These are phyloP conservation scores for Aspergillus bertholletiae DNA, from an alignment of 495 filamentous ascomycete species.

Conservation along the genomic window DNA sequence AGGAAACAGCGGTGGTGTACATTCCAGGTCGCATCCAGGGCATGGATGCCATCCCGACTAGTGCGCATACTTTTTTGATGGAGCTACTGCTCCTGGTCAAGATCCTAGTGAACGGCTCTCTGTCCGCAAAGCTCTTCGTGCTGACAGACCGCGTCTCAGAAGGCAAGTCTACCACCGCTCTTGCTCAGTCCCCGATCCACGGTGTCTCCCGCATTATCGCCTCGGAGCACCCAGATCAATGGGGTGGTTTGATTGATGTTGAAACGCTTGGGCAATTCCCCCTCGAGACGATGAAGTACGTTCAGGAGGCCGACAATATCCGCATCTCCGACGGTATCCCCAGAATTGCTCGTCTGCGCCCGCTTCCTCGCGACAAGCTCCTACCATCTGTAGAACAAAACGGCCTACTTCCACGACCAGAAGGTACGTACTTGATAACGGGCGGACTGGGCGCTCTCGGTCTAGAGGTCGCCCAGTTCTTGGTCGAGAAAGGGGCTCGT, in stretches of 20 bases:
- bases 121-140: conserved; percentile 1
- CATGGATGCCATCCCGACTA: conserved; percentile 2
- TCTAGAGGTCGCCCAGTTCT: conserved; percentile 24
- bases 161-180: conserved; percentile 7
- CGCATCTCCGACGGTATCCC: conserved; percentile 40
- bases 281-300: conserved; percentile 25
- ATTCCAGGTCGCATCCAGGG: conserved; percentile 10
- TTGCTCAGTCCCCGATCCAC: conserved; percentile 30
- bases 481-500: conserved; percentile 34
- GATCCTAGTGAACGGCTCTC: conserved; percentile 13
- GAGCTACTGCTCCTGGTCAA: too few relatives aligned
- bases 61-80: not conserved
- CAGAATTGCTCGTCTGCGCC: conserved; percentile 22
- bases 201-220: conserved; percentile 34
- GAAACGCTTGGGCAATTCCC: conserved; percentile 20
- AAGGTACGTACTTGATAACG: conserved; percentile 37
- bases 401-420: conserved; percentile 8
- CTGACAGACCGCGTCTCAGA: not conserved
- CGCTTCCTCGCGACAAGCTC: conserved; percentile 16
- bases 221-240: conserved; percentile 30
- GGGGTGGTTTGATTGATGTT: conserved; percentile 31
- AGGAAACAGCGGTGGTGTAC: conserved; percentile 17
- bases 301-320: conserved; percentile 32
- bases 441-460: conserved; percentile 42
- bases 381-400: conserved; percentile 11